Evolutionary conservation across 116 monocot species (phyloP), one percentile per base, ranked within the genome.

Genomic region (Phalaenopsis hybrid): DNA sequence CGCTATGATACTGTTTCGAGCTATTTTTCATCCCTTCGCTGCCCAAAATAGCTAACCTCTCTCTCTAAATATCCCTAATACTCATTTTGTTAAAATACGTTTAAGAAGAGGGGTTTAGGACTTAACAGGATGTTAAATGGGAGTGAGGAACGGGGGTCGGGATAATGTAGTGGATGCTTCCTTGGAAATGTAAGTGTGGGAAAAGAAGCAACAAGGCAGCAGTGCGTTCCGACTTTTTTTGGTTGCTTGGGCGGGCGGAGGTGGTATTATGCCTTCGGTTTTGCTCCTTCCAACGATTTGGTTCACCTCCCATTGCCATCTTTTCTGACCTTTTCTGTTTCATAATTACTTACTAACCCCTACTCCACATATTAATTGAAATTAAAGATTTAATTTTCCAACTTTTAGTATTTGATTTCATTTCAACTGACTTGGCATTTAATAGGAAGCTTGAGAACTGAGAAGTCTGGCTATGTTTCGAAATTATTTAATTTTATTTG

Each of bases 171-270:
- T 75, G 75, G 46, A 20, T 45, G 44, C 45, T 75, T 46, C 75
- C 46, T 75, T 75, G 89, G 87, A 89, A 89, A 89, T 89, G 89
- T 79, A 87, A 85, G 87, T 89, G 87, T 65, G 85, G 85, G 89
- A 57, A 89, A 89, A 89, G 87, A 74, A 82, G 82, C 80, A 78
- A 82, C 82, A 85, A 70, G 41, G 72, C 31, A 6, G 44, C 21
- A 63, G 28, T 12, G 52, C 48, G 49, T 55, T 52, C 55, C 75
- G 52, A 68, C 25, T 79, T 87, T 82, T 76, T 81, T 78, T 85
- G 79, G 79, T 23, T 79, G 79, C 79, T 57, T 79, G 59, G 16
- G 78, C 78, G 20, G 31, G n/a, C 33, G 50, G 10, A 12, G 78
- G 18, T 67, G 65, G 45, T 4, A 17, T 31, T 25, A 77, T 63